Evolutionary conservation across 331 rosid species (phyloP).

Genomic region (Acacia pycnantha): DNA sequence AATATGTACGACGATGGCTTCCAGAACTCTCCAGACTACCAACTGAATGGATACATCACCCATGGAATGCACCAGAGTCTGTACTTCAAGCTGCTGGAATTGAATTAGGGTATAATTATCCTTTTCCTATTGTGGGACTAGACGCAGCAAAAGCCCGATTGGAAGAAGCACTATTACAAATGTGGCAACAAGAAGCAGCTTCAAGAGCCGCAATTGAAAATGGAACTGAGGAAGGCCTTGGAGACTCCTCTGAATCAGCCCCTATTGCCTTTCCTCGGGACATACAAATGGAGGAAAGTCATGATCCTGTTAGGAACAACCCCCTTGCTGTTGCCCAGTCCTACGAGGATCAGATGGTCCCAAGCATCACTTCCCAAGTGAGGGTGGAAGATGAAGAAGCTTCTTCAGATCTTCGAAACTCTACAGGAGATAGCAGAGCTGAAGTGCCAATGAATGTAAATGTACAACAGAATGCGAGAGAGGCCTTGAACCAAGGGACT

Average conservation of each 20-base stretch:
- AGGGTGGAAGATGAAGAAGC: slow-evolving; percentile 76
- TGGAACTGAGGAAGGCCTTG: slow-evolving; percentile 93
- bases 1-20: slow-evolving; percentile 92
- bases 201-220: slow-evolving; percentile 81
- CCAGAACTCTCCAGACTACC: slow-evolving; percentile 91
- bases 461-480: slow-evolving; percentile 43
- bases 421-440: slow-evolving; percentile 53
- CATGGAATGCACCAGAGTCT: slow-evolving; percentile 91
- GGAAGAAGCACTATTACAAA: slow-evolving; percentile 65
- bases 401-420: slow-evolving; percentile 47
- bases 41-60: slow-evolving; percentile 96
- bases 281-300: slow-evolving; percentile 71
- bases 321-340: slow-evolving; percentile 36
- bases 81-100: slow-evolving; percentile 94
- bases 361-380: slow-evolving; percentile 68
- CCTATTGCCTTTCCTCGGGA: slow-evolving; percentile 71
- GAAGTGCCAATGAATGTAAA: slow-evolving; percentile 68
- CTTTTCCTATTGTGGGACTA: slow-evolving; percentile 79
- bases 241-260: slow-evolving; percentile 75
- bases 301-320: slow-evolving; percentile 55
- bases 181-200: slow-evolving; percentile 88
- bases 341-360: slow-evolving; percentile 92
- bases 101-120: slow-evolving; percentile 87
- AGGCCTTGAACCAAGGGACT: slow-evolving; percentile 31
- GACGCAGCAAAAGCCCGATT: slow-evolving; percentile 77